These are phyloP conservation scores for Rhizopus delemar DNA, from an alignment of 371 early-diverging fungal genomes.

Conservation along the genomic window DNA sequence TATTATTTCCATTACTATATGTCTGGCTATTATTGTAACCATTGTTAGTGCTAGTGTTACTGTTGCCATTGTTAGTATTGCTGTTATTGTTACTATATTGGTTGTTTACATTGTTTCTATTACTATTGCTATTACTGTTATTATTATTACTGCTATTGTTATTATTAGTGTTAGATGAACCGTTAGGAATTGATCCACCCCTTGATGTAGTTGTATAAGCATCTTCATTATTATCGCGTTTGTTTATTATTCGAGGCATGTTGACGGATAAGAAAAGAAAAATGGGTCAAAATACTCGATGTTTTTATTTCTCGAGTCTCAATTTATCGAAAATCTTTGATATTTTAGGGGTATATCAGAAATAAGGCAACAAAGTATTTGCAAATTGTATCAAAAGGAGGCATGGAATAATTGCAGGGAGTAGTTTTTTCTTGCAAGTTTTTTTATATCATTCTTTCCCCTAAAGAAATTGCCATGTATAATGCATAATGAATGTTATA, in stretches of 20 bases:
- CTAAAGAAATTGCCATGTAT: too few relatives aligned
- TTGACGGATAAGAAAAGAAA: not conserved
- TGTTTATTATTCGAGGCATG: not conserved
- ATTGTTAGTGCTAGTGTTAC: conserved; percentile 11
- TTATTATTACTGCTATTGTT: conserved; percentile 13
- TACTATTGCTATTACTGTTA: conserved; percentile 10
- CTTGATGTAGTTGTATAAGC: conserved; percentile 4
- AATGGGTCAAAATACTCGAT: conserved; percentile 1
- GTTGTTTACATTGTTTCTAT: conserved; percentile 1
- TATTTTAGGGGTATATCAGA: too few relatives aligned
- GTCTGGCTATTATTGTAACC: not conserved
- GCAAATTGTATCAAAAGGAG: too few relatives aligned
- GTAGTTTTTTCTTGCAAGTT: too few relatives aligned
- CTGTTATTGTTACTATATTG: conserved; percentile 9
- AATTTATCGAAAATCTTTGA: conserved; percentile 5
- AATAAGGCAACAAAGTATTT: too few relatives aligned
- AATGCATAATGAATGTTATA: too few relatives aligned
- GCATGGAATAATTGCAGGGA: too few relatives aligned
- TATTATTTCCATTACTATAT: not conserved
- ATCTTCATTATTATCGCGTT: conserved; percentile 4
- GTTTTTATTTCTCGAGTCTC: not conserved
- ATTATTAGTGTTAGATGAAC: conserved; percentile 10
- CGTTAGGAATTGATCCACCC: not conserved
- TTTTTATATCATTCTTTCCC: too few relatives aligned
- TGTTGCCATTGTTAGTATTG: conserved; percentile 7